phyloP scores from a whole-genome alignment of 805 yeast genomes.

The Yamadazyma olivae region DNA sequence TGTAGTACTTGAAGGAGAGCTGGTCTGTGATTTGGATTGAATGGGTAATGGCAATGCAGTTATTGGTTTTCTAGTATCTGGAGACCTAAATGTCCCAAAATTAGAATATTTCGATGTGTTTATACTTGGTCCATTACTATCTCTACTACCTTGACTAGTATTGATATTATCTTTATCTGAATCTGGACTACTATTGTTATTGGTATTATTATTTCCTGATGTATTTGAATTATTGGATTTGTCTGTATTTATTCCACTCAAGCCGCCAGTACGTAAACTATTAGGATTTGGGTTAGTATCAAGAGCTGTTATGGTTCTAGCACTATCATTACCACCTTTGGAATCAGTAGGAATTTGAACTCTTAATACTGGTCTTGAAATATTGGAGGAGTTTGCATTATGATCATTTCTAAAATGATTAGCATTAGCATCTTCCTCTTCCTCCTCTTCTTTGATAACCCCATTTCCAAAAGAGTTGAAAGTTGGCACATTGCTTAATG shows the following conservation, averaged over 20 bases:
- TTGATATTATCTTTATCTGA: conserved; percentile 3
- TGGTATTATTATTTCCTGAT: no score
- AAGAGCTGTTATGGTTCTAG: conserved; percentile 45
- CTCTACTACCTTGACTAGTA: no score
- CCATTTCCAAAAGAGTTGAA: conserved; percentile 13
- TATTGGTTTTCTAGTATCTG: conserved; percentile 28
- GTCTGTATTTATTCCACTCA: neutral
- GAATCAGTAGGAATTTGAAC: conserved; percentile 62
- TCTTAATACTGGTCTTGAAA: conserved; percentile 54
- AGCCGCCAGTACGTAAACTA: neutral
- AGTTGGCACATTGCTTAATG: conserved; percentile 16
- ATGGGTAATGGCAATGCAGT: conserved; percentile 33
- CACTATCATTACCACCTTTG: conserved; percentile 34
- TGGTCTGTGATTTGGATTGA: conserved; percentile 36
- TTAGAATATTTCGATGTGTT: conserved; percentile 18
- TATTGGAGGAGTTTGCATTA: conserved; percentile 2
- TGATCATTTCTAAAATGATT: conserved; percentile 6
- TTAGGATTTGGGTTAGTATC: conserved; percentile 18
- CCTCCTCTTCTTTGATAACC: conserved; percentile 15
- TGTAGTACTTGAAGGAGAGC: conserved; percentile 37
- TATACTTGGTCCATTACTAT: conserved; percentile 11
- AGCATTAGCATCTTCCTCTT: conserved; percentile 8
- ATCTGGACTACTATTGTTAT: conserved; percentile 10
- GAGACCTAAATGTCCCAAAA: conserved; percentile 25
- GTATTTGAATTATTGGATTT: neutral